Evolutionary conservation across 768 basidiomycete genomes (phyloP), one percentile per base, ranked within the genome.

Genomic region (Hemileccinum rubropunctum): DNA sequence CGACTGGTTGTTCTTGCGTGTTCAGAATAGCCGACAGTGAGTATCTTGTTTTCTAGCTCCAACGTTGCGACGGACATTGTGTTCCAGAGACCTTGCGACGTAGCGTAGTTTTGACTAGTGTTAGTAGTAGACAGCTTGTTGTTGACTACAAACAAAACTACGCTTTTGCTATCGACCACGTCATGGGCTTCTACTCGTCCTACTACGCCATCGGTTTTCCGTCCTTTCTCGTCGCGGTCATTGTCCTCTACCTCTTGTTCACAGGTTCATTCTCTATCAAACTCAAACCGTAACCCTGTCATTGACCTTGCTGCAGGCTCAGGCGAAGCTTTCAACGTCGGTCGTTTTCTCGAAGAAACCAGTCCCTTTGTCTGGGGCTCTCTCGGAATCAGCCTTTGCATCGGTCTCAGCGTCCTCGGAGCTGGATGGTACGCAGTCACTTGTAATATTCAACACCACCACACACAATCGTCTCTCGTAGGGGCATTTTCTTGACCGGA

Each of bases 401-500:
- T 95, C 45, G 97, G 97, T 4, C 66, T 98, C 46, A 94, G 91
- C 61, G 94, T 97, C 3, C 72, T 93, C 3, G 97, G 95, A 51
- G 97, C 95, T 42, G 95, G 88, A 71, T 98, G 97, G 97, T 95
- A 40, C 53, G 89, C 11, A 12, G 15, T 3, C 6, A 23, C 23
- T 3, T 23, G n/a, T 23, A 26, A 45, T 10, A 23, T 21, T 27
- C 33, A 42, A 34, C 49, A 4, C 30, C 27, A 26, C 5, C 11
- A 26, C 53, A n/a, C 28, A 52, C 35, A 12, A 10, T 21, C 33
- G 23, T 37, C 44, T 32, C 37, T 53, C 33, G 52, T 51, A 98
- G 95, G 95, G 95, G 95, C 44, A 98, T 99, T 66, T 93, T 95
- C 75, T 73, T 98, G 48, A 98, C 97, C 1, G 97, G 97, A 47